Percentiles rank a stretch among this genome's conserved stretches.
phyloP scores from a whole-genome alignment of 345 rosid species.

The Eucalyptus polyanthemos region DNA sequence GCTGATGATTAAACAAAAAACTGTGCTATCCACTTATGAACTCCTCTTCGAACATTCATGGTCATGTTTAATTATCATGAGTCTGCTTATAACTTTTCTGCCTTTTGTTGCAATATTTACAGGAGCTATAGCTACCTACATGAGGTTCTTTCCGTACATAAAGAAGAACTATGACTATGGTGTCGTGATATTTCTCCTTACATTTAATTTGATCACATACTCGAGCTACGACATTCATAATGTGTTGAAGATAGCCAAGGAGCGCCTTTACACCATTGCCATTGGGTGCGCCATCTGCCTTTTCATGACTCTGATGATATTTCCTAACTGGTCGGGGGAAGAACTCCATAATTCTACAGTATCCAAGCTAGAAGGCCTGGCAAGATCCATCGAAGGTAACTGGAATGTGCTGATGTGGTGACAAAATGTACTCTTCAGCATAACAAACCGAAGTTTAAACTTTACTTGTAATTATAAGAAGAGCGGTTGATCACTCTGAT shows the following conservation, averaged over 20 bases:
- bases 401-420: neutral
- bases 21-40: neutral
- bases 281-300: constrained; percentile 75
- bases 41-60: neutral
- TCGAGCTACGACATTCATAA: constrained; percentile 62
- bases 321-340: constrained; percentile 88
- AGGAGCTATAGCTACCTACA: constrained; percentile 68
- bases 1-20: neutral
- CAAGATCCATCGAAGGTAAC: constrained; percentile 61
- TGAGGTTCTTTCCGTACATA: constrained; percentile 68
- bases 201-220: constrained; percentile 72
- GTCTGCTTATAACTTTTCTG: neutral
- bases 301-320: constrained; percentile 53
- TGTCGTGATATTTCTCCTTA: constrained; percentile 75
- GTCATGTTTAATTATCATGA: neutral
- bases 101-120: neutral
- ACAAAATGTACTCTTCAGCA: neutral
- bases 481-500: neutral
- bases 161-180: constrained; percentile 90
- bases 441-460: neutral
- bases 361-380: constrained; percentile 64
- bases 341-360: constrained; percentile 70
- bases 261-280: constrained; percentile 58
- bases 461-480: neutral
- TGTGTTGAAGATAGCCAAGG: constrained; percentile 50